Evolutionary conservation across 805 yeast genomes (phyloP).

Genomic region (Torulaspora quercuum): DNA sequence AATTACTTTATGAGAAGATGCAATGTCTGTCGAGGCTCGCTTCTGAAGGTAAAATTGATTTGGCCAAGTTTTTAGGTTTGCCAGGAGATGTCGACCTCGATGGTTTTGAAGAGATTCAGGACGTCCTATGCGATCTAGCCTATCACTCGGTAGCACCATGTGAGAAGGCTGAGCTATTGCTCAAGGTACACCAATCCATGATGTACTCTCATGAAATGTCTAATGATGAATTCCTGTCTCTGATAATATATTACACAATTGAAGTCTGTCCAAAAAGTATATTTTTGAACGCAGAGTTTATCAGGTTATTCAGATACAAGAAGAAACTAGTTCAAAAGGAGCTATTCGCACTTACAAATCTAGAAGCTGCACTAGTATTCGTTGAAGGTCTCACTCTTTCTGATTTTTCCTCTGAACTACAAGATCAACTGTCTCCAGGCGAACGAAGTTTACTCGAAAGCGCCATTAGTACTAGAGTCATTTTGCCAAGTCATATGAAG

Average conservation of each 20-base stretch:
- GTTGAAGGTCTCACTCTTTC: conserved; percentile 29
- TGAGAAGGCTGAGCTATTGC: conserved; percentile 29
- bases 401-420: conserved; percentile 26
- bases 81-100: conserved; percentile 15
- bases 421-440: conserved; percentile 16
- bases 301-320: conserved; percentile 34
- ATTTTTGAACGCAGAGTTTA: conserved; percentile 31
- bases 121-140: conserved; percentile 20
- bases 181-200: conserved; percentile 32
- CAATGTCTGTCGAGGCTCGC: conserved; percentile 21
- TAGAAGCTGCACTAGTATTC: conserved; percentile 36
- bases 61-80: conserved; percentile 29
- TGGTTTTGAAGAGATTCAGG: conserved; percentile 17
- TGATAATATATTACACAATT: conserved; percentile 31
- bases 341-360: conserved; percentile 34
- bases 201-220: conserved; percentile 27
- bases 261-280: conserved; percentile 25
- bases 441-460: conserved; percentile 20
- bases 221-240: conserved; percentile 34
- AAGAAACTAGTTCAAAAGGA: conserved; percentile 35
- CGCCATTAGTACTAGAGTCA: conserved; percentile 23
- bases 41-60: conserved; percentile 21
- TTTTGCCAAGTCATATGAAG: conserved; percentile 16
- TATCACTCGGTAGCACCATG: conserved; percentile 30
- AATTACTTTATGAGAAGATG: conserved; percentile 25